phyloP scores from a whole-genome alignment of 306 rosid species.

The Quercus suber region DNA sequence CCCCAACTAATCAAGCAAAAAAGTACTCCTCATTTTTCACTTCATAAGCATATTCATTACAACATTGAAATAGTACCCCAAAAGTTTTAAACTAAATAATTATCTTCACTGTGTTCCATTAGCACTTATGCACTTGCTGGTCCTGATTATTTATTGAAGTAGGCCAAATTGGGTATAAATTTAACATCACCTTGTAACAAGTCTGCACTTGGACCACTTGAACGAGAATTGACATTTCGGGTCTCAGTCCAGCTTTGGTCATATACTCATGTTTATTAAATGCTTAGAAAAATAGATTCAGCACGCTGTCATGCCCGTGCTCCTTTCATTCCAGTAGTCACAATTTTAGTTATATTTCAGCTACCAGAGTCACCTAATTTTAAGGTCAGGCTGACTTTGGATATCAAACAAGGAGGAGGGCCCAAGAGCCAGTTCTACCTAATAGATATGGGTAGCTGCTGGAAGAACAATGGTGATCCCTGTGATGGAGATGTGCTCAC shows the following conservation, averaged over 20 bases:
- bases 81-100: background rate
- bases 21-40: background rate
- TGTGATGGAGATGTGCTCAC: constrained; percentile 48
- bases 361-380: constrained; percentile 61
- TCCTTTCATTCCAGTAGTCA: background rate
- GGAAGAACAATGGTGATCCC: constrained; percentile 62
- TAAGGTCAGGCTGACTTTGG: constrained; percentile 50
- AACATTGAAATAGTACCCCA: background rate
- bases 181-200: background rate
- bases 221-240: background rate
- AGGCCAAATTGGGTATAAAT: background rate
- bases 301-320: background rate
- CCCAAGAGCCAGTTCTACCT: constrained; percentile 71
- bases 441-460: constrained; percentile 60
- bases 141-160: background rate
- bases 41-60: background rate
- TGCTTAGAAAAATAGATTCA: background rate
- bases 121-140: background rate
- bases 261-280: background rate
- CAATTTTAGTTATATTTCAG: constrained; percentile 40
- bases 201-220: background rate
- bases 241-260: background rate
- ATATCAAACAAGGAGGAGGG: constrained; percentile 58
- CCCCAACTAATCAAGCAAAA: background rate
- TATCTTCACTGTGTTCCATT: background rate